Evolutionary conservation across 208 protist species (phyloP), one percentile per base, ranked within the genome.

Genomic region (Crithidia fasciculata): DNA sequence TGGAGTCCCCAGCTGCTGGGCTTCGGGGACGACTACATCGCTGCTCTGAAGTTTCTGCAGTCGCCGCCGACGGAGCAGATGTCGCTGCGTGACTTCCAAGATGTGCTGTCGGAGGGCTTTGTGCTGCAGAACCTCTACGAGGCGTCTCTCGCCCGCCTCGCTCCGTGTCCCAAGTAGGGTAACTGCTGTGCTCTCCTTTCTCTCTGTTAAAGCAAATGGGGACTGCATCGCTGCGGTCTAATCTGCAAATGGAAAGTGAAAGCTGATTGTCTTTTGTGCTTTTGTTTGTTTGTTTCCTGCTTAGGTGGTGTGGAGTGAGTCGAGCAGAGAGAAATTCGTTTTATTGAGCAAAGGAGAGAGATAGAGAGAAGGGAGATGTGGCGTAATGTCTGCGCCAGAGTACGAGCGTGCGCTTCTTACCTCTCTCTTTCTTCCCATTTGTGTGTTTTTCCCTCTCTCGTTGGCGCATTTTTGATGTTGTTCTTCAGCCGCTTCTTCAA

Each of bases 71-170:
- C 88, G 8, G 77, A 82, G 37, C 70, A 80, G 53, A 64, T 93
- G 55, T 80, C 68, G 45, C 62, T 80, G 39, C 70, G 69, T 2
- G 88, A 93, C 41, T 69, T 93, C 44, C 82, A 83, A 61, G 86
- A 89, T 12, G 71, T 93, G 36, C 59, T 95, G 49, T 89, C 86
- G 8, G 84, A 90, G 63, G 83, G 80, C 13, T 84, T 88, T 62
- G 60, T 93, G 69, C 78, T 93, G 70, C 80, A 93, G 57, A 85
- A 82, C 66, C 64, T 95, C 56, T 95, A 92, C 62, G 78, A 91
- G 28, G 78, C 77, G 40, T 76, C 83, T 16, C 49, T 85, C 10
- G 49, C 19, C n/a, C 80, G 75, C 39, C 58, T 86, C 8, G 40
- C 52, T 47, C 45, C 28, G 9, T 47, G 10, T 57, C 13, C 54